A percentile compares a stretch with the other conserved stretches of the same genome.
phyloP scores from a whole-genome alignment of 768 basidiomycete genomes.

The Hericium coralloides region DNA sequence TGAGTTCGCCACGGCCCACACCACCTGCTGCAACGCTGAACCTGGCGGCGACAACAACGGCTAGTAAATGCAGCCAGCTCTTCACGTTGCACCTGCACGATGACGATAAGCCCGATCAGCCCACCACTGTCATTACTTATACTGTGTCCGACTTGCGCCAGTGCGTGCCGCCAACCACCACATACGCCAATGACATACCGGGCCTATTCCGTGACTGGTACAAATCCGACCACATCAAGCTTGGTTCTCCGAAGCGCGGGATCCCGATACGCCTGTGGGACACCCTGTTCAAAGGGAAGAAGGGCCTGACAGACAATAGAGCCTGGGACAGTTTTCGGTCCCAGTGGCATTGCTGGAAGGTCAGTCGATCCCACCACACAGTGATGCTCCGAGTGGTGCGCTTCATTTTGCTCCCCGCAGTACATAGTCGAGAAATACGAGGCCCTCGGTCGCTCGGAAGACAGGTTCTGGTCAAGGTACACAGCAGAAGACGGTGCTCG shows the following conservation, averaged over 20 bases:
- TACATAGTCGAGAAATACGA: not conserved
- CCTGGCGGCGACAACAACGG: not conserved
- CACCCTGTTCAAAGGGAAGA: not conserved
- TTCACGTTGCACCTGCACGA: not conserved
- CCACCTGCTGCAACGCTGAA: not conserved
- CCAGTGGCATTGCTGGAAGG: no score
- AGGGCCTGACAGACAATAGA: no score
- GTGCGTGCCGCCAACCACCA: not conserved
- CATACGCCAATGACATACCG: not conserved
- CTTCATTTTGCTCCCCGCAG: not conserved
- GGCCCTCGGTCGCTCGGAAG: no score
- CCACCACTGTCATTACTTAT: not conserved
- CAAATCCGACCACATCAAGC: not conserved
- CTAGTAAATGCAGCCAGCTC: not conserved
- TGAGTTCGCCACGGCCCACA: not conserved
- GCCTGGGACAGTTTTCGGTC: no score
- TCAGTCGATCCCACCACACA: no score
- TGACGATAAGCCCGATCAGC: not conserved
- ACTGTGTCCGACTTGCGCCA: not conserved
- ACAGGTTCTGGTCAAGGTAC: no score
- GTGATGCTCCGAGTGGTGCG: no score
- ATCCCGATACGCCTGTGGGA: not conserved
- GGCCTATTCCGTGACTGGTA: not conserved
- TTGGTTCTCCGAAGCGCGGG: not conserved
- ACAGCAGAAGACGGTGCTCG: no score